phyloP scores from a whole-genome alignment of 2,329 filamentous ascomycete species.

The Myriosclerotinia scirpicola region DNA sequence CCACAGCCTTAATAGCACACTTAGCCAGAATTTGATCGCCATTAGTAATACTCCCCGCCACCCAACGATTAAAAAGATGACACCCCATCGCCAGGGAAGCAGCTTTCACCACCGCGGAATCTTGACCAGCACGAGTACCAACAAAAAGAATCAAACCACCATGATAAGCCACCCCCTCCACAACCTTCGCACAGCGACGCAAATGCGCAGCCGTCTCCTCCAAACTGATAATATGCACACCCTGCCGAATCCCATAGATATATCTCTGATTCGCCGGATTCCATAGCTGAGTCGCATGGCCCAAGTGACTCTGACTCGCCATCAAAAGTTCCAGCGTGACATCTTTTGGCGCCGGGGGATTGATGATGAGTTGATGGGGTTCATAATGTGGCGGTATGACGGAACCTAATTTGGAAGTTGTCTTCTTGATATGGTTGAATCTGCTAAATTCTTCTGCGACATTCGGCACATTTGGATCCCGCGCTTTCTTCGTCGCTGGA shows the following conservation, averaged over 20 bases:
- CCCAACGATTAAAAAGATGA: conserved; percentile 92
- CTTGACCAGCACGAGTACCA: conserved; percentile 80
- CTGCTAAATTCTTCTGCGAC: conserved; percentile 33
- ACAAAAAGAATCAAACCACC: conserved; percentile 90
- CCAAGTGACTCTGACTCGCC: conserved; percentile 83
- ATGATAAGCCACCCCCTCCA: conserved; percentile 78
- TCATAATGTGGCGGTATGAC: conserved; percentile 57
- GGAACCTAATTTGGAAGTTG: conserved; percentile 52
- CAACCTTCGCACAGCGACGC: conserved; percentile 87
- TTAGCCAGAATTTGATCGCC: conserved; percentile 80
- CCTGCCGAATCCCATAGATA: conserved; percentile 86
- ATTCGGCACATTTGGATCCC: not conserved
- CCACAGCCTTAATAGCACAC: conserved; percentile 71
- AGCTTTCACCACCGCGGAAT: conserved; percentile 75
- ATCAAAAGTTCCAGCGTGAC: conserved; percentile 89
- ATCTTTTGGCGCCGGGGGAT: conserved; percentile 75
- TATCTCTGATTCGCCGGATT: conserved; percentile 92
- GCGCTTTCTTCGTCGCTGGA: conserved; percentile 3
- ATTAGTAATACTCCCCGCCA: conserved; percentile 88
- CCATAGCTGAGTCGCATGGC: conserved; percentile 88
- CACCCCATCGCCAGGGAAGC: conserved; percentile 76
- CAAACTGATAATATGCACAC: conserved; percentile 89
- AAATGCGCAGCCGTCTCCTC: conserved; percentile 87
- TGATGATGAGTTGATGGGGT: conserved; percentile 63
- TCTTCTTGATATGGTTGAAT: conserved; percentile 44